Base-by-base conservation (phyloP, 441 rosid species). In the Erodium trifolium region DNA sequence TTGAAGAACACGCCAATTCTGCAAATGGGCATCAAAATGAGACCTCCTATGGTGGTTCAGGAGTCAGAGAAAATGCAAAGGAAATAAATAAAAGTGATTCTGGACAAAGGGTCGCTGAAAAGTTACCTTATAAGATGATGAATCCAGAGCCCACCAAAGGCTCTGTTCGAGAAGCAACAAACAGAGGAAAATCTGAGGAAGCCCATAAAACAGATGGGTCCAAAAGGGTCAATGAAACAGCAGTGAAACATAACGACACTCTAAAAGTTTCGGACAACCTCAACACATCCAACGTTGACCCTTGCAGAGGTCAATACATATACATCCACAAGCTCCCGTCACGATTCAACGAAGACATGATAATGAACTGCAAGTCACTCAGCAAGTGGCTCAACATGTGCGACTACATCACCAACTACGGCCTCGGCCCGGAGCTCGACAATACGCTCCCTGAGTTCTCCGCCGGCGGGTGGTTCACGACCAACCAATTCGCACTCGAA, bases 401-500 rank as follows among this genome's bases (percentile, higher is more conserved):
- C 63, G 71, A 49, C 3, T 76, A 49, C 59, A 8, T 78, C 0
- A 19, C 53, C 1, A 81, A 81, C 75, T 79, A 16, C 0, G 83
- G 87, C 0, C 68, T 83, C 37, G 87, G 89, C 37, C 79, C 78
- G 3, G 4, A 13, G 59, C 69, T 78, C 29, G 51, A 57, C n/a
- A 66, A 69, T 43, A 19, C 45, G 0, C n/a, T 47, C n/a, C 13
- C 67, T 7, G 13, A 55, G 23, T 66, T 73, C 13, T 71, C 62
- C 41, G 59, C 73, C 51, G 49, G 67, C 12, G 57, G 71, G 0
- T 79, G 82, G 82, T 77, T 47, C 45, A 31, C 67, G 0, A 85
- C 88, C n/a, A 78, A 78, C 57, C 82, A 79, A 78, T 82, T 82
- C 70, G 68, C 69, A 55, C 76, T 82, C 0, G 85, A 82, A 73